These are phyloP conservation scores for Phytophthora europaea DNA, from an alignment of 352 stramenopile genomes.

Conservation along the genomic window DNA sequence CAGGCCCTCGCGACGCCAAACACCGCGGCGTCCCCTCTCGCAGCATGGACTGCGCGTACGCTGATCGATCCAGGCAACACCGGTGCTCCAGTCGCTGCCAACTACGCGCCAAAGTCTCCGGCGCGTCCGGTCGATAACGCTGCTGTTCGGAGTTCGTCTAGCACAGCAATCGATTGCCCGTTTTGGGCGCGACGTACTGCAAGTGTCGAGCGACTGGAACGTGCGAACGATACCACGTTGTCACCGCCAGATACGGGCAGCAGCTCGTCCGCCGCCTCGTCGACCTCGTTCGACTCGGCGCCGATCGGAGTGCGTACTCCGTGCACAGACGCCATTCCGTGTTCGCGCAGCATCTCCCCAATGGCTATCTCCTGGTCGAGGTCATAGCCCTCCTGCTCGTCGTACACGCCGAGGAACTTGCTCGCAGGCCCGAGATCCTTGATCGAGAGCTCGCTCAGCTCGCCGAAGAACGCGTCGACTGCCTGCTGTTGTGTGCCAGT, in stretches of 20 bases:
- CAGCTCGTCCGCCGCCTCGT: no score
- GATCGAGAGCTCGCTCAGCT: slow-evolving; percentile 23
- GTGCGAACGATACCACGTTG: slow-evolving; percentile 9
- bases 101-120: no score
- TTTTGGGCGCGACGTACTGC: no score
- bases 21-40: no score
- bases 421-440: slow-evolving; percentile 37
- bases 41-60: no score
- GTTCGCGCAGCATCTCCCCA: slow-evolving; percentile 28
- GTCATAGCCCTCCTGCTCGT: slow-evolving; percentile 5
- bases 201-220: slow-evolving; percentile 48
- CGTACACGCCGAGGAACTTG: slow-evolving; percentile 38
- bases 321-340: slow-evolving; percentile 28
- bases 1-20: no score
- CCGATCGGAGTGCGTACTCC: slow-evolving; percentile 24
- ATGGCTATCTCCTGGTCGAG: slow-evolving; percentile 38
- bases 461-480: slow-evolving; percentile 21
- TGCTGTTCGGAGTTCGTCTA: no score
- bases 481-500: background rate
- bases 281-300: slow-evolving; percentile 3
- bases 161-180: no score
- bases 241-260: slow-evolving; percentile 2
- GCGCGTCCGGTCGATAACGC: no score
- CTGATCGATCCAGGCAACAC: no score
- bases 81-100: no score